These are phyloP conservation scores for Graphilbum sp. DNA, from an alignment of 2,329 filamentous ascomycete genomes.

Conservation along the genomic window DNA sequence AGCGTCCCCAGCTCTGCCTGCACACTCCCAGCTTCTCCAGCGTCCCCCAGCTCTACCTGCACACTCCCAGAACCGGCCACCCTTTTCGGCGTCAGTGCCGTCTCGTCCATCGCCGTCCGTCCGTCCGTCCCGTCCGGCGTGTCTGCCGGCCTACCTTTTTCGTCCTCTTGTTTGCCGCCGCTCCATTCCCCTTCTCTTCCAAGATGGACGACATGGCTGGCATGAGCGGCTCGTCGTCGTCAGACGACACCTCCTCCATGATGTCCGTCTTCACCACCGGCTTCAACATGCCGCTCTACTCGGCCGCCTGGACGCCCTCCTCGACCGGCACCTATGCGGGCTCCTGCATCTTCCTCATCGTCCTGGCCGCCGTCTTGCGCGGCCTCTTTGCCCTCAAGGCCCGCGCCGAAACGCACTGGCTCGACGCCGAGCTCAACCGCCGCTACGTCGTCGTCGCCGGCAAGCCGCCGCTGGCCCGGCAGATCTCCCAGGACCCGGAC, in stretches of 20 bases:
- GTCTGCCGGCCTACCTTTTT: too few relatives aligned
- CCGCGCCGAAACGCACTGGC: conserved; percentile 46
- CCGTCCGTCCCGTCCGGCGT: too few relatives aligned
- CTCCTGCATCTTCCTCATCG: conserved; percentile 80
- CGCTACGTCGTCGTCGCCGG: conserved; percentile 63
- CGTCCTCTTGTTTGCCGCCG: not conserved
- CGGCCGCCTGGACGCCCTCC: conserved; percentile 55
- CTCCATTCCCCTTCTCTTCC: not conserved
- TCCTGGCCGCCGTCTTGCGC: conserved; percentile 56
- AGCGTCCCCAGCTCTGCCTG: too few relatives aligned
- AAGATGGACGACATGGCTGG: conserved; percentile 4
- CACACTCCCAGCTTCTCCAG: too few relatives aligned
- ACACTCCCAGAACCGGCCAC: too few relatives aligned
- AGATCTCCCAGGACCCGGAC: conserved; percentile 40
- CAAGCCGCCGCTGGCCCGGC: conserved; percentile 40
- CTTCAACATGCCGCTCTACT: conserved; percentile 35
- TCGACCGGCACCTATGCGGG: conserved; percentile 61
- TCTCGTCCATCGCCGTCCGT: too few relatives aligned
- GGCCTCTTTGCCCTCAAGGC: conserved; percentile 55
- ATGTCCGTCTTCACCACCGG: conserved; percentile 39
- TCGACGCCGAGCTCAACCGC: conserved; percentile 53
- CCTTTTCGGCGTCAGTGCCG: too few relatives aligned
- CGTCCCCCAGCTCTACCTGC: too few relatives aligned
- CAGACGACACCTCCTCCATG: conserved; percentile 6
- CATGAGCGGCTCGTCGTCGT: conserved; percentile 5